A percentile compares a stretch with the other conserved stretches of the same genome.
phyloP scores from a whole-genome alignment of 2,329 filamentous ascomycete genomes.

The Fusarium buxicola region DNA sequence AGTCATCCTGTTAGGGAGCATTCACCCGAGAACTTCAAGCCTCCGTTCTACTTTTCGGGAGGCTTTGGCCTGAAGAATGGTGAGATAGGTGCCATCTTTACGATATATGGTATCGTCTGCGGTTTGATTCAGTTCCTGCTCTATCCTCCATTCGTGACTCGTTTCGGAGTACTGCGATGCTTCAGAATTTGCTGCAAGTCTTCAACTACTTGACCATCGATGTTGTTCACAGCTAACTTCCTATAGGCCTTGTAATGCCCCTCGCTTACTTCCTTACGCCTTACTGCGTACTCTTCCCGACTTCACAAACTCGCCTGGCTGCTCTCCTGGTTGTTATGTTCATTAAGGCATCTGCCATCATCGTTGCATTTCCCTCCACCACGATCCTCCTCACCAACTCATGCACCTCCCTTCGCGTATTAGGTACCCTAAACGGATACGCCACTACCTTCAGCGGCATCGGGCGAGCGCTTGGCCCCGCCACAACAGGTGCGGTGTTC shows the following conservation, averaged over 20 bases:
- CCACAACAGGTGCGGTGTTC: slow-evolving; percentile 77
- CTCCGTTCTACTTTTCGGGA: slow-evolving; percentile 85
- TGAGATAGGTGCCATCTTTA: slow-evolving; percentile 87
- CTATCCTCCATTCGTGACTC: slow-evolving; percentile 80
- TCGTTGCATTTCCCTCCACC: slow-evolving; percentile 88
- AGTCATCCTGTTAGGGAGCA: slow-evolving; percentile 74
- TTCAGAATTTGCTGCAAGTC: slow-evolving; percentile 70
- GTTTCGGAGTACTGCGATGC: slow-evolving; percentile 79
- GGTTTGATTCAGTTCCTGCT: slow-evolving; percentile 87
- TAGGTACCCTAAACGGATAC: slow-evolving; percentile 92
- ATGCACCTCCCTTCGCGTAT: slow-evolving; percentile 75
- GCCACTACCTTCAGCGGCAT: slow-evolving; percentile 86
- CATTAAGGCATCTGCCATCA: slow-evolving; percentile 78
- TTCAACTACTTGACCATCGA: not conserved
- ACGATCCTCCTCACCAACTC: slow-evolving; percentile 94
- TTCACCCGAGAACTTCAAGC: slow-evolving; percentile 67
- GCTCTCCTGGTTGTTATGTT: slow-evolving; percentile 77
- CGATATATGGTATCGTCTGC: slow-evolving; percentile 81
- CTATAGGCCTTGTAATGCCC: slow-evolving; percentile 73
- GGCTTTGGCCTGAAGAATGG: slow-evolving; percentile 81
- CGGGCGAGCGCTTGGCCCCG: slow-evolving; percentile 83
- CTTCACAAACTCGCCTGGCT: slow-evolving; percentile 62
- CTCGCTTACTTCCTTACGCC: slow-evolving; percentile 84
- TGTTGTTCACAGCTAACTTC: not conserved
- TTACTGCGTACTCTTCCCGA: slow-evolving; percentile 75